Evolutionary conservation across 169 alveolate species (phyloP).

Genomic region (Cryptosporidium baileyi): DNA sequence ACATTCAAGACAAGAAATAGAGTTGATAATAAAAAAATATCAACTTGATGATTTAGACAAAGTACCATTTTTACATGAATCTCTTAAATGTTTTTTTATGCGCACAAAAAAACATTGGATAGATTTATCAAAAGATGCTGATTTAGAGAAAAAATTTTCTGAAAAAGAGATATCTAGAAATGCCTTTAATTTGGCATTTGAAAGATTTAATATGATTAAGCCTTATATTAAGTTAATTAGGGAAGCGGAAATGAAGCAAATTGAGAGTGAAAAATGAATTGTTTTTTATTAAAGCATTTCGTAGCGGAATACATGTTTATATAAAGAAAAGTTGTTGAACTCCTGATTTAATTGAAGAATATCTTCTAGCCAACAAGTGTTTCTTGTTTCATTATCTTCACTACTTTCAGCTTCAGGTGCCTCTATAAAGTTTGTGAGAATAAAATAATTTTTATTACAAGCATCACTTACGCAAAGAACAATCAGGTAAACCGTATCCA

Average conservation of each 20-base stretch:
- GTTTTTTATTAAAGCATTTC: background rate
- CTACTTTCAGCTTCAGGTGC: slow-evolving; percentile 34
- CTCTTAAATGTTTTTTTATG: slow-evolving; percentile 77
- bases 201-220: slow-evolving; percentile 8
- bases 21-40: background rate
- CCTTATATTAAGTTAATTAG: slow-evolving; percentile 1
- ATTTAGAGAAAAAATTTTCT: background rate
- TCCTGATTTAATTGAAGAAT: slow-evolving; percentile 48
- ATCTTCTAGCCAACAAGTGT: slow-evolving; percentile 63
- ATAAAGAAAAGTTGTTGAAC: slow-evolving; percentile 5
- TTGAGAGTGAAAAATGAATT: background rate
- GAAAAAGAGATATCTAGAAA: slow-evolving; percentile 58
- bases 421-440: background rate
- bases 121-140: slow-evolving; percentile 68
- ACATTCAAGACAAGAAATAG: slow-evolving; percentile 20
- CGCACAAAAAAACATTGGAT: slow-evolving; percentile 81
- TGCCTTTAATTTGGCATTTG: slow-evolving; percentile 26
- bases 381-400: slow-evolving; percentile 39
- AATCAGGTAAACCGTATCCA: slow-evolving; percentile 64
- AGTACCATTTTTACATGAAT: slow-evolving; percentile 76
- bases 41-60: slow-evolving; percentile 70
- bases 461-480: slow-evolving; percentile 57
- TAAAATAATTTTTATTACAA: background rate
- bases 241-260: background rate
- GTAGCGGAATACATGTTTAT: slow-evolving; percentile 25